A percentile compares a stretch with the other conserved stretches of the same genome.
Conservation (phyloP, 2,329 filamentous ascomycete genomes). For the Sporothrix humicola region DNA sequence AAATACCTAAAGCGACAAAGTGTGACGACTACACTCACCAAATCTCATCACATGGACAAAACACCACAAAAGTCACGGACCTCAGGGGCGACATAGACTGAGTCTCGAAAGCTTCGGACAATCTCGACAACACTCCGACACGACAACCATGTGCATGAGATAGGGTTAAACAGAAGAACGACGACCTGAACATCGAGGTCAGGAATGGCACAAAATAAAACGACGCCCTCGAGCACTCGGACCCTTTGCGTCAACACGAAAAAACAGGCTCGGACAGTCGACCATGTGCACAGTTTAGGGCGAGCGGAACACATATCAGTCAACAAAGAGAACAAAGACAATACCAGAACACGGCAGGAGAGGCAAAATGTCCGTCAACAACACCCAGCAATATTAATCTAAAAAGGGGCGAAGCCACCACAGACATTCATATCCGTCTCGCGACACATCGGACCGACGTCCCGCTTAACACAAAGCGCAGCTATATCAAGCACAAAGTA, state of each 20-base stretch:
- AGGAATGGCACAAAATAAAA: neutral
- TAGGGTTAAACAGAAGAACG: neutral
- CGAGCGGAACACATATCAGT: neutral
- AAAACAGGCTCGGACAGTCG: neutral
- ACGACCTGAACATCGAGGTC: neutral
- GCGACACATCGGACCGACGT: slow-evolving; percentile 10
- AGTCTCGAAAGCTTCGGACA: neutral
- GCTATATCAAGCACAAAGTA: neutral
- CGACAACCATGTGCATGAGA: neutral
- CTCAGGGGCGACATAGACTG: neutral
- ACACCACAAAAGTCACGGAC: neutral
- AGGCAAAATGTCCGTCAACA: neutral
- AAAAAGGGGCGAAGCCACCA: slow-evolving; percentile 17
- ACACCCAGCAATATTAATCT: neutral
- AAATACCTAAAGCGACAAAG: too few species aligned
- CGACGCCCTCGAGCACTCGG: neutral
- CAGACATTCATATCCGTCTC: neutral
- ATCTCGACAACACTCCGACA: neutral
- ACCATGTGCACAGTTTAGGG: neutral
- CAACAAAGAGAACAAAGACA: neutral
- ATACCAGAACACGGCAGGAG: neutral
- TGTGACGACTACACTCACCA: neutral
- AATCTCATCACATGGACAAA: neutral
- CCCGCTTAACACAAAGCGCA: neutral
- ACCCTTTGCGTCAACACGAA: neutral